phyloP scores from a whole-genome alignment of 441 rosid genomes.

The Gossypium trilobum region DNA sequence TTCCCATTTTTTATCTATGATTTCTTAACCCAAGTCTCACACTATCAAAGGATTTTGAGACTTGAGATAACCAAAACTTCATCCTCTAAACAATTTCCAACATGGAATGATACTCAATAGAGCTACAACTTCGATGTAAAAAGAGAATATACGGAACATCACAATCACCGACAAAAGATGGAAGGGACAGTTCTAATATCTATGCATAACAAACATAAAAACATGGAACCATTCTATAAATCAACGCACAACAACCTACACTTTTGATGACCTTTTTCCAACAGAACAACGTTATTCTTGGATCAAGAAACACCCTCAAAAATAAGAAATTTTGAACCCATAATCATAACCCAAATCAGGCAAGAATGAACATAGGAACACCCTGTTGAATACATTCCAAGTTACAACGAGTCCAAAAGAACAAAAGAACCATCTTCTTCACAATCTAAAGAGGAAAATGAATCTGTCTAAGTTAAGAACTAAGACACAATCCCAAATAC shows the following conservation, averaged over 20 bases:
- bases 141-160: neutral
- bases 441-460: constrained; percentile 1
- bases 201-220: neutral
- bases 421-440: neutral
- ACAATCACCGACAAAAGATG: neutral
- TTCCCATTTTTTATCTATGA: neutral
- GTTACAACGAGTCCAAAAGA: neutral
- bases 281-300: neutral
- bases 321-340: neutral
- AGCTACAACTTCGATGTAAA: neutral
- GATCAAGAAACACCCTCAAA: neutral
- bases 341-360: constrained; percentile 1
- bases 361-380: neutral
- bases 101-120: neutral
- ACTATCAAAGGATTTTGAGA: neutral
- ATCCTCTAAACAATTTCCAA: neutral
- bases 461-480: constrained; percentile 3
- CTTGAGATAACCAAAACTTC: neutral
- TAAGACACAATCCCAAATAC: neutral
- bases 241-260: neutral
- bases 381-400: neutral
- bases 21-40: neutral
- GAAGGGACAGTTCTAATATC: neutral
- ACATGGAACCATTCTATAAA: neutral
- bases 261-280: neutral